A percentile compares a stretch with the other conserved stretches of the same genome.
These are phyloP conservation scores for Scheffersomyces spartinae DNA, from an alignment of 805 yeast species.

Conservation along the genomic window DNA sequence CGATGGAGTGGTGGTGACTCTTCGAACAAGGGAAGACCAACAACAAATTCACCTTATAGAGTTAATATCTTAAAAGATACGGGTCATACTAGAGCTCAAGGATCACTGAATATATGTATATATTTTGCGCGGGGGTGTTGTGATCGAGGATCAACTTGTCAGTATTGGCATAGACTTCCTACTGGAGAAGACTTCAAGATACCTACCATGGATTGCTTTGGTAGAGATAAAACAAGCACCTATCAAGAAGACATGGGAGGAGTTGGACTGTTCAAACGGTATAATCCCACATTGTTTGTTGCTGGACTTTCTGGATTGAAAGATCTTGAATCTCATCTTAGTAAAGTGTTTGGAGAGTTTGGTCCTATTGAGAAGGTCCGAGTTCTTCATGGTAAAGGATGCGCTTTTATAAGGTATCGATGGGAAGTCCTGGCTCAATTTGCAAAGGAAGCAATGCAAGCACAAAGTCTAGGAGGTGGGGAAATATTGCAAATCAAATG, in stretches of 20 bases:
- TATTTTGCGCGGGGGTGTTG: constrained; percentile 89
- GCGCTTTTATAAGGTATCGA: constrained; percentile 70
- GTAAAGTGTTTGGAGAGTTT: constrained; percentile 51
- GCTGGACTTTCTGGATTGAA: constrained; percentile 40
- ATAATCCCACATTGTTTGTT: constrained; percentile 68
- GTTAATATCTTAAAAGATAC: constrained; percentile 53
- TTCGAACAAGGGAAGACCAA: constrained; percentile 27
- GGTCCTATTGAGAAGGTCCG: constrained; percentile 65
- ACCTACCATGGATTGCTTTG: constrained; percentile 79
- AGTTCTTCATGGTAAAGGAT: constrained; percentile 46
- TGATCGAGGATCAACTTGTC: constrained; percentile 64
- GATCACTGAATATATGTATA: constrained; percentile 42
- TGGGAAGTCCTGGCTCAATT: constrained; percentile 76
- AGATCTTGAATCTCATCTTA: constrained; percentile 23
- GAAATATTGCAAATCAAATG: constrained; percentile 67
- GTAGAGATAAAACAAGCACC: constrained; percentile 72
- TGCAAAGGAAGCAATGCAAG: constrained; percentile 90
- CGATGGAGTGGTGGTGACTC: constrained; percentile 78
- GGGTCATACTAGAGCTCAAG: constrained; percentile 66
- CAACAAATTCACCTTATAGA: constrained; percentile 43
- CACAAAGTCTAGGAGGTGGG: constrained; percentile 53
- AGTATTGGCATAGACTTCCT: constrained; percentile 72
- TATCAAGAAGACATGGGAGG: constrained; percentile 94
- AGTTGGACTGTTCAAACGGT: constrained; percentile 63
- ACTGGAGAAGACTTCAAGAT: constrained; percentile 39